phyloP scores from a whole-genome alignment of 1,139 yeast species.

The Lodderomyces orthopsilosis region DNA sequence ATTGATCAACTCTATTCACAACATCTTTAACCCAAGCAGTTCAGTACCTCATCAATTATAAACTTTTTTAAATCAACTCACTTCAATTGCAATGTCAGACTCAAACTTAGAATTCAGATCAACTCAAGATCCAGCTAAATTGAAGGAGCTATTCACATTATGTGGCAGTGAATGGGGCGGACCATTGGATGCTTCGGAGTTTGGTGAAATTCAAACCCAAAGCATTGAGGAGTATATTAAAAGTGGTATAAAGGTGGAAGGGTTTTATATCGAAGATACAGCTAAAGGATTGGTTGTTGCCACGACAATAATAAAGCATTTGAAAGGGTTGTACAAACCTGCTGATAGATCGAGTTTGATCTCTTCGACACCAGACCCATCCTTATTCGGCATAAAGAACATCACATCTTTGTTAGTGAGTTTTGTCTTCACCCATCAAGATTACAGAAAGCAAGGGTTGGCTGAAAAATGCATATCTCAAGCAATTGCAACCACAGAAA shows the following conservation, averaged over 20 bases:
- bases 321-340: constrained; percentile 32
- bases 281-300: constrained; percentile 26
- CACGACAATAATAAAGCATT: constrained; percentile 23
- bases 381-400: constrained; percentile 31
- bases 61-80: background rate
- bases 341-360: constrained; percentile 27
- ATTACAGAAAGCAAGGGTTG: constrained; percentile 31
- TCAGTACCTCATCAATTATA: no score
- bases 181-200: constrained; percentile 23
- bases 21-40: no score
- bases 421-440: constrained; percentile 28
- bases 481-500: constrained; percentile 34
- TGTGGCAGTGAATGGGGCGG: constrained; percentile 33
- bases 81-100: background rate
- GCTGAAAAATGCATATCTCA: constrained; percentile 26
- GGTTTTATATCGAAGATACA: constrained; percentile 31
- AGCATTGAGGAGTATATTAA: constrained; percentile 16
- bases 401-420: constrained; percentile 28
- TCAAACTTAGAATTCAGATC: constrained; percentile 11
- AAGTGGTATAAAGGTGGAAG: constrained; percentile 17
- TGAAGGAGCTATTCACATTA: constrained; percentile 25
- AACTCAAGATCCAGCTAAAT: constrained; percentile 28
- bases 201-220: constrained; percentile 22
- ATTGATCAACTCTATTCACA: no score
- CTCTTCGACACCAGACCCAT: constrained; percentile 33